Evolutionary conservation across 176 grass and related monocot genomes (phyloP).

Genomic region (Oryza glaberrima): DNA sequence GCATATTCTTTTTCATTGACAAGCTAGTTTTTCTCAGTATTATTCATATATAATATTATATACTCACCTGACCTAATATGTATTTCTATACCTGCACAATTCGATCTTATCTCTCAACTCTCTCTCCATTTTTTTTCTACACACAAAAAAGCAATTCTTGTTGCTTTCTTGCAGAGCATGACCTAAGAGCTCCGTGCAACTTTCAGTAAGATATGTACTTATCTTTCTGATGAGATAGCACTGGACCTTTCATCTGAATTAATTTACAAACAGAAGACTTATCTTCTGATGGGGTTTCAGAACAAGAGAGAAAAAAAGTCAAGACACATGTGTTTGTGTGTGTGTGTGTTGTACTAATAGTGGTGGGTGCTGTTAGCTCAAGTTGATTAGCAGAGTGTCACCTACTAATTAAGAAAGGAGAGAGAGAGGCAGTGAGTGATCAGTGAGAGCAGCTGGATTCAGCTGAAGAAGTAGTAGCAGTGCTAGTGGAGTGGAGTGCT

Average conservation of each 20-base stretch:
- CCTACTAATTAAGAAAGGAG: constrained; percentile 19
- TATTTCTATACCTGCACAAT: not conserved
- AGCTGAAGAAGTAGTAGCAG: constrained; percentile 1
- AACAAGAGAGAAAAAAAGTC: not conserved
- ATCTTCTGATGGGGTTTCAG: not conserved
- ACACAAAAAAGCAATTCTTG: constrained; percentile 26
- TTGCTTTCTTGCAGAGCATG: constrained; percentile 45
- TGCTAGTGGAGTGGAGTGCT: constrained; percentile 58
- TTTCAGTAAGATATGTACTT: constrained; percentile 14
- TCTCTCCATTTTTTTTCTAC: not conserved
- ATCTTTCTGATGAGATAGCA: not conserved
- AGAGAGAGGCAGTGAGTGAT: not conserved
- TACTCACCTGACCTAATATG: not conserved
- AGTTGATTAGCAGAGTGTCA: constrained; percentile 2
- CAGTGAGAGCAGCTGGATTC: not conserved
- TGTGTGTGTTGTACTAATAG: constrained; percentile 14
- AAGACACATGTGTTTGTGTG: not conserved
- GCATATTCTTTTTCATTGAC: not conserved
- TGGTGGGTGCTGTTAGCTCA: constrained; percentile 36
- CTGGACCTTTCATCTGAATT: not conserved
- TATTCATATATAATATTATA: not conserved
- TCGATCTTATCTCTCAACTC: constrained; percentile 3
- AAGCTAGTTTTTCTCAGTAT: not conserved
- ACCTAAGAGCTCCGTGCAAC: constrained; percentile 30
- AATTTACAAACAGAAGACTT: not conserved